Conservation (phyloP, 306 rosid species). For the Parietaria judaica region DNA sequence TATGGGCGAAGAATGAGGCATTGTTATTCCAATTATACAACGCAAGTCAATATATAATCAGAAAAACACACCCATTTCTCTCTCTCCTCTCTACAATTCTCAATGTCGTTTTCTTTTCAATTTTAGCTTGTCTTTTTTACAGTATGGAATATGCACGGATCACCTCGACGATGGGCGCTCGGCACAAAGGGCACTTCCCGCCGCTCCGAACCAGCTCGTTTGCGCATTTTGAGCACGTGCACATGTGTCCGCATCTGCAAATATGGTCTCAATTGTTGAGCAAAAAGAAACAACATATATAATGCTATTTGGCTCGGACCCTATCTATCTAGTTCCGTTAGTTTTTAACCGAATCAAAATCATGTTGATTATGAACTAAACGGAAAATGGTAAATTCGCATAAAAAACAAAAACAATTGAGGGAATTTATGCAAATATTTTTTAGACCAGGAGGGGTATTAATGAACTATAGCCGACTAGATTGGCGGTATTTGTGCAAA, state of each 20-base stretch:
- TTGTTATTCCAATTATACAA: slow-evolving; percentile 77
- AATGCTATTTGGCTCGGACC: no score
- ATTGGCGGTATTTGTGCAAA: no score
- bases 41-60: slow-evolving; percentile 46
- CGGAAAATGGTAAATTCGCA: no score
- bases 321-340: no score
- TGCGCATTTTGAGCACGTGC: slow-evolving; percentile 98
- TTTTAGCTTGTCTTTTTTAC: slow-evolving; percentile 31
- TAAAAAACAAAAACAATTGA: no score
- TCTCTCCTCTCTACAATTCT: slow-evolving; percentile 13
- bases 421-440: no score
- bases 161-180: slow-evolving; percentile 97
- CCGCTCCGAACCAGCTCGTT: slow-evolving; percentile 90
- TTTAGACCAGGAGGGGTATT: no score
- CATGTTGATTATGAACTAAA: no score
- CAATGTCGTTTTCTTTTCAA: slow-evolving; percentile 25
- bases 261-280: background rate
- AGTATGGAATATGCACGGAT: slow-evolving; percentile 95
- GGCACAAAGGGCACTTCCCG: slow-evolving; percentile 99
- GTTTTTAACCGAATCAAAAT: no score
- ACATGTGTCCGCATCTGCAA: slow-evolving; percentile 98
- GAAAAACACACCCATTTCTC: slow-evolving; percentile 58
- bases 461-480: no score
- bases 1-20: slow-evolving; percentile 70
- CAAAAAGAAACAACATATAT: background rate